Evolutionary conservation across 148 eudicot genomes (phyloP).

Genomic region (Chenopodium quinoa): DNA sequence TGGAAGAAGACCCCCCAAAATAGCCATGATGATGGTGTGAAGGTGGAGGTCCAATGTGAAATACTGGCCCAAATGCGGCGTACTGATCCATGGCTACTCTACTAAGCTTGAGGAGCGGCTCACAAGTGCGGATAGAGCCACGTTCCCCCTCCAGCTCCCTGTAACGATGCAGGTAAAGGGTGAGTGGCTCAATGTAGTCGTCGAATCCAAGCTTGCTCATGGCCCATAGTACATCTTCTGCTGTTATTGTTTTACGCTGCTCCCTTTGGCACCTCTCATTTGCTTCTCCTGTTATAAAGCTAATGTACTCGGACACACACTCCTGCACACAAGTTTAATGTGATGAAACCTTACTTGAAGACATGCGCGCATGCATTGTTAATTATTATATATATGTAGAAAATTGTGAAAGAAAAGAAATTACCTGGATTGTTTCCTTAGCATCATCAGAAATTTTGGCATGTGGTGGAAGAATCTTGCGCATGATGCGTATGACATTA

Average conservation of each 20-base stretch:
- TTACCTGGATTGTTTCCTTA: conserved; percentile 76
- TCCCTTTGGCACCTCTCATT: conserved; percentile 91
- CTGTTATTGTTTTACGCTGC: conserved; percentile 94
- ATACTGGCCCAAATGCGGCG: conserved; percentile 33
- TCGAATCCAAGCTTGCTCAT: conserved; percentile 96
- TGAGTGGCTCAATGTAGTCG: conserved; percentile 89
- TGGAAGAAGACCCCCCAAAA: conserved; percentile 34
- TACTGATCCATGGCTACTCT: conserved; percentile 35
- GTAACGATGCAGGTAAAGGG: conserved; percentile 72
- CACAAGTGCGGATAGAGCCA: conserved; percentile 52
- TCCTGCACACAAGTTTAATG: conserved; percentile 26
- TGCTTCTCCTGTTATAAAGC: conserved; percentile 94
- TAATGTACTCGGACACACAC: conserved; percentile 91
- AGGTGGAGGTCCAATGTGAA: conserved; percentile 45
- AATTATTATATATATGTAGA: too few species aligned
- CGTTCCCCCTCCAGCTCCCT: conserved; percentile 83
- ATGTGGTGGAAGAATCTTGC: conserved; percentile 83
- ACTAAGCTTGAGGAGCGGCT: conserved; percentile 42
- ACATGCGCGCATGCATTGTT: too few species aligned
- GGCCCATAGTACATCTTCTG: conserved; percentile 92
- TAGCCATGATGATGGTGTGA: conserved; percentile 31
- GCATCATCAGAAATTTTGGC: conserved; percentile 93
- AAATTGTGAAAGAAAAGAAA: not conserved
- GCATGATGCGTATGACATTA: conserved; percentile 91
- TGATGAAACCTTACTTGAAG: not conserved